Evolutionary conservation across 1,139 yeast species (phyloP).

Genomic region (Protomyces macrosporus): DNA sequence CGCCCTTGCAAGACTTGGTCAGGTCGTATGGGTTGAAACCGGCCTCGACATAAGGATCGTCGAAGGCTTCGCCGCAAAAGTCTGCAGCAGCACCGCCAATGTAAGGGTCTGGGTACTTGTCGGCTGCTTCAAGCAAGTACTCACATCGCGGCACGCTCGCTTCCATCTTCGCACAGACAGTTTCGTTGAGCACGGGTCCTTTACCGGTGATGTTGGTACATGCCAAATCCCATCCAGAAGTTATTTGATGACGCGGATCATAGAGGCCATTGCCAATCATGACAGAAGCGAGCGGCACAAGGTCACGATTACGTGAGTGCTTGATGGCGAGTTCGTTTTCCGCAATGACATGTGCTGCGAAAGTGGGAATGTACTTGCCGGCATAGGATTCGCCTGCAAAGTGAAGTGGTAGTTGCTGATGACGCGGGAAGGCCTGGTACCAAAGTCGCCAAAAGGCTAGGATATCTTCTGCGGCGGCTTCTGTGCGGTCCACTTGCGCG

Average conservation of each 20-base stretch:
- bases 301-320: neutral
- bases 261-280: conserved; percentile 94
- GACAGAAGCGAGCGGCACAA: conserved; percentile 75
- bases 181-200: conserved; percentile 74
- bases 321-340: conserved; percentile 42
- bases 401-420: conserved; percentile 40
- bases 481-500: conserved; percentile 53
- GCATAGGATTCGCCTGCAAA: conserved; percentile 96
- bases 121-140: conserved; percentile 75
- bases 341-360: conserved; percentile 63
- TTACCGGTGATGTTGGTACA: conserved; percentile 43
- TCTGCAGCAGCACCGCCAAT: conserved; percentile 92
- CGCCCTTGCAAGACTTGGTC: conserved; percentile 76
- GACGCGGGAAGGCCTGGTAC: conserved; percentile 64
- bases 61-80: conserved; percentile 69
- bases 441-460: conserved; percentile 60
- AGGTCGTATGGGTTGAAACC: conserved; percentile 90
- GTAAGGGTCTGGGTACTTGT: conserved; percentile 69
- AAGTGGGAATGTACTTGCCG: conserved; percentile 89
- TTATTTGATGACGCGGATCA: conserved; percentile 83
- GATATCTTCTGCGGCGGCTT: conserved; percentile 19
- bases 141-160: conserved; percentile 73
- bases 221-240: conserved; percentile 91
- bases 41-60: conserved; percentile 81
- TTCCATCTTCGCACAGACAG: conserved; percentile 72